phyloP scores from a whole-genome alignment of 345 rosid genomes.

The Rhizophora apiculata region DNA sequence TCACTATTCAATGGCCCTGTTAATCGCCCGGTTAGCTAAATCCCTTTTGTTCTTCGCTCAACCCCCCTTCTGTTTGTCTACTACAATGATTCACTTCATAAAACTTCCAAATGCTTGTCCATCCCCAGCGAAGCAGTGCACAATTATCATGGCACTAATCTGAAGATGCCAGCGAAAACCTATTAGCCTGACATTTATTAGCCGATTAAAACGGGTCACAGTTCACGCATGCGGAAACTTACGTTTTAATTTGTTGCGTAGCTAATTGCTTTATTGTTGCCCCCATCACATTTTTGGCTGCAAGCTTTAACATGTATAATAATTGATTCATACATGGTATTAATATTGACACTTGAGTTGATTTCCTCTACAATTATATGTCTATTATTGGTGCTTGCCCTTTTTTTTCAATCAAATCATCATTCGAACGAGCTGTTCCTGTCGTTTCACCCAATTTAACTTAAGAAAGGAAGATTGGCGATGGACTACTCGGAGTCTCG shows the following conservation, averaged over 20 bases:
- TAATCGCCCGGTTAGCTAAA: no score
- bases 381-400: conserved; percentile 41
- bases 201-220: not conserved
- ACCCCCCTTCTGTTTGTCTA: no score
- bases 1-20: no score
- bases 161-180: not conserved
- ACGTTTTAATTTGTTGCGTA: no score
- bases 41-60: no score
- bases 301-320: not conserved
- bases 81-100: no score
- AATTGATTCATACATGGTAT: not conserved
- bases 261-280: no score
- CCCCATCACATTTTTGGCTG: not conserved
- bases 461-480: not conserved
- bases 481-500: not conserved
- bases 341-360: not conserved
- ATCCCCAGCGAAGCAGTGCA: not conserved
- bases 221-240: no score
- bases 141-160: not conserved
- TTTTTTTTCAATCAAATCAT: conserved; percentile 52
- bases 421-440: conserved; percentile 54
- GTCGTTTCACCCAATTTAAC: conserved; percentile 42
- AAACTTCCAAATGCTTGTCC: no score
- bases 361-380: conserved; percentile 24
- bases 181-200: not conserved